phyloP scores from a whole-genome alignment of 108 stramenopile species.

The Epipyxis sp. region DNA sequence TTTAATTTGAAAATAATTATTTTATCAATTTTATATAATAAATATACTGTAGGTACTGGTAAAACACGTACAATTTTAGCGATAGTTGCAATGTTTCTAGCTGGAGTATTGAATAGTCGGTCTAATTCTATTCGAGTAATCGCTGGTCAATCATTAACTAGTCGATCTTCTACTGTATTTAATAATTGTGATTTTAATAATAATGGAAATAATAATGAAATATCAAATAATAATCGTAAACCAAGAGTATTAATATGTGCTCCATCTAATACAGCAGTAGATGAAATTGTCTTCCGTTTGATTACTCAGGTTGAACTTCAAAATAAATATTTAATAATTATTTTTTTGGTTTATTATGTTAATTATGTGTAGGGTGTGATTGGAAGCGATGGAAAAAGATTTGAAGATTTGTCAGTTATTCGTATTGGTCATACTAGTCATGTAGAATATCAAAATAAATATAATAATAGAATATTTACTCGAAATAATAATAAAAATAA shows the following conservation, averaged over 20 bases:
- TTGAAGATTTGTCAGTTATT: constrained; percentile 66
- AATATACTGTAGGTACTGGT: too few relatives aligned
- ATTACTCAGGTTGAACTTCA: too few relatives aligned
- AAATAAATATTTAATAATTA: too few relatives aligned
- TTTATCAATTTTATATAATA: too few relatives aligned
- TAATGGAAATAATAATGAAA: background rate
- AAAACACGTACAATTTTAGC: constrained; percentile 54
- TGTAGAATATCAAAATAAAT: constrained; percentile 57
- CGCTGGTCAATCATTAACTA: background rate
- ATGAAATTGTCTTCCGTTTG: constrained; percentile 70
- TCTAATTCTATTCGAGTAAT: background rate
- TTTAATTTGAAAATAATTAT: too few relatives aligned
- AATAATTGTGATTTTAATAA: background rate
- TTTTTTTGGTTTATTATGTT: too few relatives aligned
- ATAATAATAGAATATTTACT: constrained; percentile 49
- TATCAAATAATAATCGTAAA: background rate
- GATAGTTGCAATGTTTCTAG: constrained; percentile 21
- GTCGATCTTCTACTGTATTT: constrained; percentile 25
- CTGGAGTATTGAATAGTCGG: background rate
- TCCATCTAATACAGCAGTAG: constrained; percentile 91
- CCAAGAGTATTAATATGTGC: constrained; percentile 45
- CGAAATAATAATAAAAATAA: constrained; percentile 85
- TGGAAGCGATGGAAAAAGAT: constrained; percentile 55
- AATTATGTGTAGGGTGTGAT: too few relatives aligned
- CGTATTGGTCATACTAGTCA: constrained; percentile 85